Conservation (phyloP, 257 asterid species). For the Petunia axillaris region DNA sequence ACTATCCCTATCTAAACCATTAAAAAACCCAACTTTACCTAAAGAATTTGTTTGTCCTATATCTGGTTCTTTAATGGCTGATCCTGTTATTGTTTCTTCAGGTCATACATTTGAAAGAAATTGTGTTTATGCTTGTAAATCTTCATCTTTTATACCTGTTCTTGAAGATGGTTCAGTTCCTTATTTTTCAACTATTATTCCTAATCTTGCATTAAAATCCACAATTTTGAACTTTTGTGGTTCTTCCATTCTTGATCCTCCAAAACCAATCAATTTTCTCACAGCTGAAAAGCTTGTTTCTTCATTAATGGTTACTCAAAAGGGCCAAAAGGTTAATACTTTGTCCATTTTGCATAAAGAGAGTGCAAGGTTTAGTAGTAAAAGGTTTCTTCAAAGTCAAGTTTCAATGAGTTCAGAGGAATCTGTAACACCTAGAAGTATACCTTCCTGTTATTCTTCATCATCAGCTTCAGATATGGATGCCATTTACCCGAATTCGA, state of each 20-base stretch:
- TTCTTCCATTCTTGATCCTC: conserved; percentile 50
- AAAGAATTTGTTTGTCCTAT: conserved; percentile 76
- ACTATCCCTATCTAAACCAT: conserved; percentile 16
- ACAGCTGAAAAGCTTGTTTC: conserved; percentile 69
- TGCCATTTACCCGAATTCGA: conserved; percentile 30
- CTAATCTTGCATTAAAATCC: conserved; percentile 81
- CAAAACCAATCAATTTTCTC: conserved; percentile 56
- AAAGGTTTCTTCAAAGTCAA: conserved; percentile 30
- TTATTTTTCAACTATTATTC: conserved; percentile 76
- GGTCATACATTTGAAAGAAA: conserved; percentile 92
- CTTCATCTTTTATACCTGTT: conserved; percentile 62
- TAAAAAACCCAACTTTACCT: conserved; percentile 45
- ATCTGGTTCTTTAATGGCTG: conserved; percentile 78
- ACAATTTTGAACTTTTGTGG: conserved; percentile 76
- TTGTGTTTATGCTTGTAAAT: conserved; percentile 68
- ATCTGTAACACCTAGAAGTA: conserved; percentile 43
- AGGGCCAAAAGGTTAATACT: background rate
- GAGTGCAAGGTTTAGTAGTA: background rate
- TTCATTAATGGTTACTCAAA: conserved; percentile 31
- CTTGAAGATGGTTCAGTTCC: conserved; percentile 53
- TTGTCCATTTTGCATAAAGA: background rate
- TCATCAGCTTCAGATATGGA: conserved; percentile 69
- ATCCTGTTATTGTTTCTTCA: conserved; percentile 83
- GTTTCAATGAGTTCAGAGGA: conserved; percentile 64
- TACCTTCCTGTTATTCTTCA: conserved; percentile 61